phyloP scores from a whole-genome alignment of 768 basidiomycete genomes.

The Russula sp. region DNA sequence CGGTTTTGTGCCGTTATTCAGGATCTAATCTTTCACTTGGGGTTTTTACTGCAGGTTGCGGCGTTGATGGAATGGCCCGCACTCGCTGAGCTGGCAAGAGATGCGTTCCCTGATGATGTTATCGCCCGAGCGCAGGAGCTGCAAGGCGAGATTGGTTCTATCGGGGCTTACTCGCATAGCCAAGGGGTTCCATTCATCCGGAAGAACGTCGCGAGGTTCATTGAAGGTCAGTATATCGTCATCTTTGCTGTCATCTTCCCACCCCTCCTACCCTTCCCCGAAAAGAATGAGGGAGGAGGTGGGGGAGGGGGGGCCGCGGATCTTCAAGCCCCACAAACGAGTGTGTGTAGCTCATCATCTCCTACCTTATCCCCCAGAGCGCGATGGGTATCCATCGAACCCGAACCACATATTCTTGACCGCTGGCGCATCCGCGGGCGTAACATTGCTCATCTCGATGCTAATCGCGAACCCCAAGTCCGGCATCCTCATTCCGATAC shows the following conservation, averaged over 20 bases:
- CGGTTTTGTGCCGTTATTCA: not conserved
- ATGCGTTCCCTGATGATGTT: constrained; percentile 81
- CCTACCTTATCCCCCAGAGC: constrained; percentile 41
- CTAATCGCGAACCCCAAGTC: constrained; percentile 60
- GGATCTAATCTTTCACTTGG: not conserved
- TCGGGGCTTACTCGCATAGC: constrained; percentile 93
- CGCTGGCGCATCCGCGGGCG: constrained; percentile 88
- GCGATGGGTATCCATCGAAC: constrained; percentile 81
- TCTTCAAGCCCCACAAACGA: not conserved
- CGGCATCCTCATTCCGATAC: constrained; percentile 92
- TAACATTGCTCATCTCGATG: constrained; percentile 78
- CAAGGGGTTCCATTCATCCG: constrained; percentile 90
- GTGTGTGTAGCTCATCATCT: not conserved
- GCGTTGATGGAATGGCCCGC: constrained; percentile 90
- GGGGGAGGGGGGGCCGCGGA: not conserved
- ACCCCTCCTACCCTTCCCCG: not conserved
- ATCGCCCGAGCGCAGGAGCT: constrained; percentile 76
- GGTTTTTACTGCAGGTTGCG: constrained; percentile 50
- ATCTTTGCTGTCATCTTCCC: not conserved
- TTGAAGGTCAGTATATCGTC: constrained; percentile 50
- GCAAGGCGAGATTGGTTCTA: constrained; percentile 78
- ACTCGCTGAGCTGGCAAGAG: constrained; percentile 65
- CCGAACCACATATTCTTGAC: constrained; percentile 91
- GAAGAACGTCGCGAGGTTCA: constrained; percentile 82
- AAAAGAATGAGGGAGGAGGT: too few relatives aligned